Evolutionary conservation across 306 rosid genomes (phyloP).

Genomic region (Cicer chorassanicum): DNA sequence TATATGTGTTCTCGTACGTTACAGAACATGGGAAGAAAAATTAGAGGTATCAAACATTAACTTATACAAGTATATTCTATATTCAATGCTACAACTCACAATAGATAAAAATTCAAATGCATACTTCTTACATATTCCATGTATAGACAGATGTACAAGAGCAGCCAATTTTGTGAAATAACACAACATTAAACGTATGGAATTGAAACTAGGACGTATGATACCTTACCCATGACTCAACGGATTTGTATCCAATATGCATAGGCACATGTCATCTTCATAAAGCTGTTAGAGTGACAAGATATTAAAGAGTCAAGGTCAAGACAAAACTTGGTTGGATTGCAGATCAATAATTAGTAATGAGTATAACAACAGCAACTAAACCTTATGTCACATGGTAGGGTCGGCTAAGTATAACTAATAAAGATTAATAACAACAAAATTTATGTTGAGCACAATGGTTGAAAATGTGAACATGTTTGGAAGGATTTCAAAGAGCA

Average conservation of each 20-base stretch:
- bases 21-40: neutral
- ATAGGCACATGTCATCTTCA: conserved; percentile 84
- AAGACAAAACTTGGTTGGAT: conserved; percentile 34
- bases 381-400: too few species aligned
- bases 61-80: neutral
- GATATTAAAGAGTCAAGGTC: conserved; percentile 22
- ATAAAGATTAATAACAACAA: conserved; percentile 4
- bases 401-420: neutral
- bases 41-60: conserved; percentile 15
- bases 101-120: conserved; percentile 12
- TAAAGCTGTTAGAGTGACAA: conserved; percentile 69
- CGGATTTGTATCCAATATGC: conserved; percentile 87
- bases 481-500: conserved; percentile 23
- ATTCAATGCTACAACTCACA: conserved; percentile 6
- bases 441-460: neutral
- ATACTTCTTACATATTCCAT: conserved; percentile 15
- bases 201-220: conserved; percentile 53
- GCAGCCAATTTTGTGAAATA: conserved; percentile 29
- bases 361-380: neutral
- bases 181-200: neutral
- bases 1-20: too few species aligned
- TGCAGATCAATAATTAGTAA: neutral
- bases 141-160: conserved; percentile 10
- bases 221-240: conserved; percentile 97
- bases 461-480: conserved; percentile 5